Evolutionary conservation across 768 basidiomycete species (phyloP), one percentile per base, ranked within the genome.

Genomic region (Xanthoconium stramineum): DNA sequence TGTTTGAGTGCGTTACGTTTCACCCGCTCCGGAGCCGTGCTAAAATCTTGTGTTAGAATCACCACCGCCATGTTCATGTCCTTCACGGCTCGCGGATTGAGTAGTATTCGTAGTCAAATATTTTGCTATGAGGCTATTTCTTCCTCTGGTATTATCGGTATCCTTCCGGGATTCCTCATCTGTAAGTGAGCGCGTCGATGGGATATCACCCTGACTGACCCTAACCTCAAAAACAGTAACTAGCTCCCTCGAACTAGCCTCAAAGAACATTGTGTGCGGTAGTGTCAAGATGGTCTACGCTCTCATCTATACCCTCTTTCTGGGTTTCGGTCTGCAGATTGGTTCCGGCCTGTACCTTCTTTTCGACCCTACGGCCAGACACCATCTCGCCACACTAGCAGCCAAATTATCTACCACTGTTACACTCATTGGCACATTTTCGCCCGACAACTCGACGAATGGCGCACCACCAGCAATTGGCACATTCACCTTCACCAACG

Each of bases 41-140:
- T 70, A 30, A 66, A 60, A 17, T 24, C 37, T 50, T n/a, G 32
- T 51, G 50, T 33, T 38, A 94, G 91, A 65, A 91, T 94, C 58
- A 89, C 88, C 0, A 83, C 89, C 20, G 88, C 89, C 2, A 91
- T 91, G 54, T 69, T 89, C 33, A 85, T 94, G 50, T 91, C 91
- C 0, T 91, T 94, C 65, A 72, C 78, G 30, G 88, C 93, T 39
- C 86, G 94, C 44, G 93, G 86, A 10, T 74, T 97, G 35, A 88
- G 91, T 57, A 88, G 86, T 60, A 91, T 93, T 56, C 80, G 80
- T 17, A 81, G 78, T 48, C 80, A 85, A 47, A 79, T 89, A 48
- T 96, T 97, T 72, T 97, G 94, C 69, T 97, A 95, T 67, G 88
- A 91, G 3, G 89, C 94, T 4, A 88, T 96, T 56, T 94, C 94